These are phyloP conservation scores for Olyra latifolia DNA, from an alignment of 176 grass and related monocot species.

Conservation along the genomic window DNA sequence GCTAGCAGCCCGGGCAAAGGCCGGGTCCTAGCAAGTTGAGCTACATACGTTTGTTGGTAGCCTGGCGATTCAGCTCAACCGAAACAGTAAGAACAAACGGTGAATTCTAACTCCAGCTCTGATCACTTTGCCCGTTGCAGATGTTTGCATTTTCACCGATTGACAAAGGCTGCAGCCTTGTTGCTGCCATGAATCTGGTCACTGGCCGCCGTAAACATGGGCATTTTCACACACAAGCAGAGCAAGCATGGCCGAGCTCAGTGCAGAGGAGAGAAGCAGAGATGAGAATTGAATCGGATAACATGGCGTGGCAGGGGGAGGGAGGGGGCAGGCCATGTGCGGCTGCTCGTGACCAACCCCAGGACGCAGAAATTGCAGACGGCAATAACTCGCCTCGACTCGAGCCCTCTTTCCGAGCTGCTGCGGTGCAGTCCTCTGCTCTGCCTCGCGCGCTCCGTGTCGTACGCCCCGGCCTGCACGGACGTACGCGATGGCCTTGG, in stretches of 20 bases:
- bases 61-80: not conserved
- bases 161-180: too few relatives aligned
- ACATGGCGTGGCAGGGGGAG: not conserved
- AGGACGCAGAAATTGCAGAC: not conserved
- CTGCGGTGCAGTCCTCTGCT: not conserved
- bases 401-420: not conserved
- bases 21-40: not conserved
- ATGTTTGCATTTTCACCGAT: too few relatives aligned
- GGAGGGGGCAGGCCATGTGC: conserved; percentile 7
- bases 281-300: not conserved
- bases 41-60: not conserved
- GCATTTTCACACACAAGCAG: not conserved
- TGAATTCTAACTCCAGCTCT: not conserved
- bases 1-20: not conserved
- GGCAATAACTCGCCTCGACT: not conserved
- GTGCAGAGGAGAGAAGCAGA: not conserved
- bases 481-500: conserved; percentile 14
- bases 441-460: not conserved
- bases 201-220: not conserved
- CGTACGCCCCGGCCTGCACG: conserved; percentile 45
- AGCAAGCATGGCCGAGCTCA: not conserved
- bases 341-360: conserved; percentile 4
- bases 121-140: too few relatives aligned
- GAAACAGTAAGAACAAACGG: not conserved
- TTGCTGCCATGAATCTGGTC: not conserved